A percentile compares a stretch with the other conserved stretches of the same genome.
Conservation (phyloP, 73 alveolate genomes). For the Tetrahymena elliotti region DNA sequence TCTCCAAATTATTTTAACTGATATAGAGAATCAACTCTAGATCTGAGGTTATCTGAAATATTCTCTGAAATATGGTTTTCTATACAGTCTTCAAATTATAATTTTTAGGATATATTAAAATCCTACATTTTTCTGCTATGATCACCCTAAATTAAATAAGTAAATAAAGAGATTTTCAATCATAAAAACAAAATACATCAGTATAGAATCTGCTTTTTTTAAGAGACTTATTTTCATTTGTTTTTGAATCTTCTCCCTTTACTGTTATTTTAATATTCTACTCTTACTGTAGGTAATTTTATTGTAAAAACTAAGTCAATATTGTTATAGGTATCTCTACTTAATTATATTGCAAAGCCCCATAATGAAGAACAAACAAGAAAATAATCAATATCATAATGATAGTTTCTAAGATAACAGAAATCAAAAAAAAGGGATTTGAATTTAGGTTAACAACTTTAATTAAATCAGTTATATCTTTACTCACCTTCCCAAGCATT, state of each 20-base stretch:
- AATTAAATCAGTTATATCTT: background rate
- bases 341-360: background rate
- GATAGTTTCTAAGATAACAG: background rate
- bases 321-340: background rate
- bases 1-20: background rate
- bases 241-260: background rate
- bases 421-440: background rate
- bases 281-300: background rate
- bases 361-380: background rate
- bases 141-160: background rate
- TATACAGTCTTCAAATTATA: background rate
- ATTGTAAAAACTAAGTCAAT: background rate
- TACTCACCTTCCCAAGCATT: background rate
- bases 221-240: background rate
- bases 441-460: background rate
- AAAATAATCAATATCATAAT: background rate
- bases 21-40: background rate
- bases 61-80: background rate
- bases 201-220: background rate
- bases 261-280: background rate
- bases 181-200: background rate
- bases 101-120: no score
- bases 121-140: background rate
- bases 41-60: background rate
- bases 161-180: no score